A percentile compares a stretch with the other conserved stretches of the same genome.
Evolutionary conservation across 1,139 yeast species (phyloP).

Genomic region (Wickerhamiella pararugosa): DNA sequence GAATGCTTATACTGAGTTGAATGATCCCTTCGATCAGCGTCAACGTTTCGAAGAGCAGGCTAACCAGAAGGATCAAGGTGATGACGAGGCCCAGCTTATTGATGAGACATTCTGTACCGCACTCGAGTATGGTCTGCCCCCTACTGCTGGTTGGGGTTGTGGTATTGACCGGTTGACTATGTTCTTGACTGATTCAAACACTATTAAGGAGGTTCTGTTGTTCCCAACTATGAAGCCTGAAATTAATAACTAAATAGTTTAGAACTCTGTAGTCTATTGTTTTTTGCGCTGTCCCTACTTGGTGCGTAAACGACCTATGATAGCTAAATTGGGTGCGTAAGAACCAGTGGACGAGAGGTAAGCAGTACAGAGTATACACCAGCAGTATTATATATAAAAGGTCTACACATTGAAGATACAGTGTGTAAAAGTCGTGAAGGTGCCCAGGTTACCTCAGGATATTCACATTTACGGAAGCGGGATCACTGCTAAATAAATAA

Average conservation of each 20-base stretch:
- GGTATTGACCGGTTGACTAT: conserved; percentile 97
- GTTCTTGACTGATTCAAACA: conserved; percentile 93
- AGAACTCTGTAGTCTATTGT: too few species aligned
- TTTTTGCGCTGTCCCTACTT: too few species aligned
- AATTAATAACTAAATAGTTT: conserved; percentile 18
- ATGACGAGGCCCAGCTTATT: conserved; percentile 92
- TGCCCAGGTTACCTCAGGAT: too few species aligned
- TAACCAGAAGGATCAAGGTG: conserved; percentile 96
- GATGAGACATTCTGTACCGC: conserved; percentile 98
- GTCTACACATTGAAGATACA: too few species aligned
- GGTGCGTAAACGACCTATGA: too few species aligned
- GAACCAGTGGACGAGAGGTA: too few species aligned
- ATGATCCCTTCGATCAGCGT: conserved; percentile 97
- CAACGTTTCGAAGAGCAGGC: conserved; percentile 98
- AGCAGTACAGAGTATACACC: too few species aligned
- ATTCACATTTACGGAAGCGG: too few species aligned
- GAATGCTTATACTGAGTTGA: conserved; percentile 97
- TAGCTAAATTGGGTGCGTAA: too few species aligned
- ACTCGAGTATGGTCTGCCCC: conserved; percentile 95
- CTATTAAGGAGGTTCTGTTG: conserved; percentile 91
- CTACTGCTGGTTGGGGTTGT: conserved; percentile 99
- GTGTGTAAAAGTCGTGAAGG: too few species aligned
- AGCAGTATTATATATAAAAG: too few species aligned
- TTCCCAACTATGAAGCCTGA: conserved; percentile 99
- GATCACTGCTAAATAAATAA: too few species aligned